phyloP scores from a whole-genome alignment of 208 protist species.

The Balamuthia mandrillaris region DNA sequence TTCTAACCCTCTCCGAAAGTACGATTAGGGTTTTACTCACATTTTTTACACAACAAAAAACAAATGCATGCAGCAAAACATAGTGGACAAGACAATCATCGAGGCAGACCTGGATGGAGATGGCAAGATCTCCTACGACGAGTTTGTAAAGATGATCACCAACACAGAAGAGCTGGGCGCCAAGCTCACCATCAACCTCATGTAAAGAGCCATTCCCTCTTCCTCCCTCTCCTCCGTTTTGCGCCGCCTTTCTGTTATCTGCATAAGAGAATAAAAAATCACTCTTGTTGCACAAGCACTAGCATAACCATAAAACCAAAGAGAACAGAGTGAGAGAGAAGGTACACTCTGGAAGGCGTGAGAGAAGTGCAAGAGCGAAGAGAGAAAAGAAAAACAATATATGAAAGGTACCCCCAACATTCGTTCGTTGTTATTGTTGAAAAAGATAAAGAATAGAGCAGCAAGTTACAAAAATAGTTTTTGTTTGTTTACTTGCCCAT shows the following conservation, averaged over 20 bases:
- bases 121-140: slow-evolving; percentile 80
- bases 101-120: slow-evolving; percentile 74
- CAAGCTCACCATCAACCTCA: slow-evolving; percentile 11
- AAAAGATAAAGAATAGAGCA: too few species aligned
- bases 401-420: neutral
- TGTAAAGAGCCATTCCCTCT: too few species aligned
- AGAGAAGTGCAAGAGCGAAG: too few species aligned
- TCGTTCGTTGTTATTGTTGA: neutral
- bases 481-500: slow-evolving; percentile 19
- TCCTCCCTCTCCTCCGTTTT: too few species aligned
- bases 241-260: too few species aligned
- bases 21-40: too few species aligned
- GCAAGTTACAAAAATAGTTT: too few species aligned
- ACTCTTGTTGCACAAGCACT: too few species aligned
- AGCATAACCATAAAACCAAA: too few species aligned
- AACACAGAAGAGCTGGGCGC: neutral
- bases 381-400: neutral
- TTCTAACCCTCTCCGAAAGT: slow-evolving; percentile 10
- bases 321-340: neutral
- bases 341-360: too few species aligned
- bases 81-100: slow-evolving; percentile 85
- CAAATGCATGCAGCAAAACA: slow-evolving; percentile 43
- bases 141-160: slow-evolving; percentile 62
- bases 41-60: too few species aligned
- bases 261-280: too few species aligned